Evolutionary conservation across 2,329 filamentous ascomycete species (phyloP).

Genomic region (Pseudogymnoascus sp.): DNA sequence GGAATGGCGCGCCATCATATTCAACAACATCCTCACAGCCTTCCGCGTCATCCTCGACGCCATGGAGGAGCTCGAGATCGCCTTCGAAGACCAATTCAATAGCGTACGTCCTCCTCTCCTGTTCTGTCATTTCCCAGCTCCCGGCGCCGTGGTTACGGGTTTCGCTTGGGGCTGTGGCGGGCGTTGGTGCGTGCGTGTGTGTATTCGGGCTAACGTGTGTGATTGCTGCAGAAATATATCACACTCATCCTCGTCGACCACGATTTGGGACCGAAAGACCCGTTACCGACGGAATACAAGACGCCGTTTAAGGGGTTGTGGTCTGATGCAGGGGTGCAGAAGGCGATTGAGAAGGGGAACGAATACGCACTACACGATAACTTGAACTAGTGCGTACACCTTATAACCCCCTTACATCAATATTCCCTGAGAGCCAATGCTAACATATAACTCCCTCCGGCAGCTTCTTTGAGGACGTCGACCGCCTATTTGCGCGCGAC

Average conservation of each 20-base stretch:
- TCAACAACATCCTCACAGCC: slow-evolving; percentile 87
- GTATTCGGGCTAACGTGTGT: not conserved
- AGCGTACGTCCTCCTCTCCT: slow-evolving; percentile 47
- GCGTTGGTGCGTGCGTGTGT: not conserved
- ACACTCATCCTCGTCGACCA: slow-evolving; percentile 67
- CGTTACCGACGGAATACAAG: slow-evolving; percentile 69
- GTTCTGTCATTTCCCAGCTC: not conserved
- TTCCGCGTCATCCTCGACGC: slow-evolving; percentile 85
- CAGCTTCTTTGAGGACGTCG: slow-evolving; percentile 76
- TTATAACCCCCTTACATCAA: not conserved
- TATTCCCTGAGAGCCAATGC: not conserved
- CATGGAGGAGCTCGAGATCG: slow-evolving; percentile 75
- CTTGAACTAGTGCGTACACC: slow-evolving; percentile 67
- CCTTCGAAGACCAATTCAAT: slow-evolving; percentile 70
- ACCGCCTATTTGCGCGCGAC: slow-evolving; percentile 63
- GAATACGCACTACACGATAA: slow-evolving; percentile 97
- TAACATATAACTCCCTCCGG: slow-evolving; percentile 16
- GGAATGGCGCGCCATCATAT: slow-evolving; percentile 91
- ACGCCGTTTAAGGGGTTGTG: slow-evolving; percentile 77
- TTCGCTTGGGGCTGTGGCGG: slow-evolving; percentile 11
- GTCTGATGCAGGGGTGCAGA: slow-evolving; percentile 73
- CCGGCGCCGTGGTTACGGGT: not conserved
- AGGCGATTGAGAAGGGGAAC: slow-evolving; percentile 86
- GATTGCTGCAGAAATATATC: slow-evolving; percentile 57
- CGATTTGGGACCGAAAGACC: slow-evolving; percentile 75